Percentiles rank a stretch among this genome's conserved stretches.
Evolutionary conservation across 169 alveolate genomes (phyloP).

Genomic region (Cryptosporidium felis): DNA sequence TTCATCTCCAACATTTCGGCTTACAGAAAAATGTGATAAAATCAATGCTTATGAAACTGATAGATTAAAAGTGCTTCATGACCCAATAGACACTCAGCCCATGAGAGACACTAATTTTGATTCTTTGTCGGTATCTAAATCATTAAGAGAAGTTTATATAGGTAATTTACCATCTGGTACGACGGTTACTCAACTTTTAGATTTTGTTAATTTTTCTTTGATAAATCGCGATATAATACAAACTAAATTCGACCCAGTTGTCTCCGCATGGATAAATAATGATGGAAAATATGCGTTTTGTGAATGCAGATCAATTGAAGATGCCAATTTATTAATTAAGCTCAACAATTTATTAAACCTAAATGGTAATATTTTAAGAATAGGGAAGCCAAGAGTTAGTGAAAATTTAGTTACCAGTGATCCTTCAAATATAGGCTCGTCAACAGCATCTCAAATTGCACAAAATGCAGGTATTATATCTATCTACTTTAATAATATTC

Average conservation of each 20-base stretch:
- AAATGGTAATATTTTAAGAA: conserved; percentile 35
- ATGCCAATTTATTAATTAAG: conserved; percentile 83
- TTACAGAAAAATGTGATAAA: too few species aligned
- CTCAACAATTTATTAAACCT: conserved; percentile 73
- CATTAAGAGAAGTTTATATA: conserved; percentile 83
- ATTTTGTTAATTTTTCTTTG: conserved; percentile 82
- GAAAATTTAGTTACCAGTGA: neutral
- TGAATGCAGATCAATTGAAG: conserved; percentile 94
- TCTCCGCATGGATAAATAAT: conserved; percentile 92
- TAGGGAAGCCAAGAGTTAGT: conserved; percentile 57
- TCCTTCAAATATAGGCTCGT: neutral
- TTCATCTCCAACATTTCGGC: too few species aligned
- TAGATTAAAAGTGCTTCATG: too few species aligned
- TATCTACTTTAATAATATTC: conserved; percentile 26
- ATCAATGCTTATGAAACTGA: too few species aligned
- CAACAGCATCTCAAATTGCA: neutral
- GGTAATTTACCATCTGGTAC: conserved; percentile 85
- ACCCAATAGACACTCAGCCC: neutral
- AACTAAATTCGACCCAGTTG: conserved; percentile 83
- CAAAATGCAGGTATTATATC: conserved; percentile 33
- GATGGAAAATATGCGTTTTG: conserved; percentile 95
- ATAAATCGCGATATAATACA: conserved; percentile 28
- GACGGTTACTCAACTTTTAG: conserved; percentile 81
- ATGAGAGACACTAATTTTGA: neutral
- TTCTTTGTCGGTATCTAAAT: conserved; percentile 66